Evolutionary conservation across 192 early-diverging fungal genomes (phyloP).

Genomic region (Pilobolus umbonatus): DNA sequence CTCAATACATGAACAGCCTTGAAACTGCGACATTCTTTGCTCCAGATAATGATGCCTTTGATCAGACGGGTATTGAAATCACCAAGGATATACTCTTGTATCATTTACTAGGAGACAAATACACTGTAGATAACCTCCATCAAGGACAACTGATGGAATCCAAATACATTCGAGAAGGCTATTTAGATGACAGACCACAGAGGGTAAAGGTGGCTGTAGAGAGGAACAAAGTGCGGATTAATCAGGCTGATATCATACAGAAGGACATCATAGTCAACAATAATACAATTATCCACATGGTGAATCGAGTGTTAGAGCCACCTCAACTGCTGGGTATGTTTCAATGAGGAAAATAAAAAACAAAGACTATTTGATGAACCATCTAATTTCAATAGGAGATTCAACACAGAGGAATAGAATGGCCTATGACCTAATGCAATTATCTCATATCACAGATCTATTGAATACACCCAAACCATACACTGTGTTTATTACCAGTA

Average conservation of each 20-base stretch:
- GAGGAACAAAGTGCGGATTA: slow-evolving; percentile 8
- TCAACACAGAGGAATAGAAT: neutral
- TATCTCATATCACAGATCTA: neutral
- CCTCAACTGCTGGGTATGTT: slow-evolving; percentile 37
- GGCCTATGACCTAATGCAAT: neutral
- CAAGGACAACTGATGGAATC: slow-evolving; percentile 27
- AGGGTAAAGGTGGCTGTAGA: slow-evolving; percentile 15
- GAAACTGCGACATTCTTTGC: slow-evolving; percentile 54
- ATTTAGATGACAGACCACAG: slow-evolving; percentile 12
- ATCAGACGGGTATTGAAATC: slow-evolving; percentile 21
- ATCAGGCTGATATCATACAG: slow-evolving; percentile 18
- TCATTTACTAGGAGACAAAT: slow-evolving; percentile 17
- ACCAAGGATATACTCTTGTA: slow-evolving; percentile 23
- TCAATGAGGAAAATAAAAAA: neutral
- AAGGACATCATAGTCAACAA: slow-evolving; percentile 40
- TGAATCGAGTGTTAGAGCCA: slow-evolving; percentile 36
- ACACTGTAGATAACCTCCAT: slow-evolving; percentile 15
- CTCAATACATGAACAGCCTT: slow-evolving; percentile 50
- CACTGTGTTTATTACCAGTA: neutral
- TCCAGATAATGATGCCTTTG: slow-evolving; percentile 52
- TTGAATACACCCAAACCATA: neutral
- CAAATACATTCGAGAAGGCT: slow-evolving; percentile 7
- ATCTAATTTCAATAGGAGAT: neutral
- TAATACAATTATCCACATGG: slow-evolving; percentile 43
- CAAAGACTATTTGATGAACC: neutral